These are phyloP conservation scores for Pelargonium cotyledonis DNA, from an alignment of 441 rosid species.

Conservation along the genomic window DNA sequence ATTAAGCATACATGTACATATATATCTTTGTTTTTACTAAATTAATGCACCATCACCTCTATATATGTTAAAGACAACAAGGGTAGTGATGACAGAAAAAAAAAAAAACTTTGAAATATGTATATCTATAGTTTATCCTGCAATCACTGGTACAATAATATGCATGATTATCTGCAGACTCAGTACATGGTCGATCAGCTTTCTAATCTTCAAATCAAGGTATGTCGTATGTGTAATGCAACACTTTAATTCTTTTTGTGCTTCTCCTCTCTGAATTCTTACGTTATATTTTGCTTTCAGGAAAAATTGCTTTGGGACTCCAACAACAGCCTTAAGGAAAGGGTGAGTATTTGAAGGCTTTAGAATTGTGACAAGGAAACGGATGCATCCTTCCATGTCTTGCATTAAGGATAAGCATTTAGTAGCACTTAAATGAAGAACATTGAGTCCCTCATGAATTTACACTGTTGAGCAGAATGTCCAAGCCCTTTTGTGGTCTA, in stretches of 20 bases:
- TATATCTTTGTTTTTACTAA: background rate
- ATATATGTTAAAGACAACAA: background rate
- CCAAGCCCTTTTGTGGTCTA: background rate
- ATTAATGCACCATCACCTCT: background rate
- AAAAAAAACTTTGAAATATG: background rate
- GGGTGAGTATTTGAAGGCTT: background rate
- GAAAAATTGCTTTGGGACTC: background rate
- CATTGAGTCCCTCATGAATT: too few species aligned
- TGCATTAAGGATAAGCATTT: too few species aligned
- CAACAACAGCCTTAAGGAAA: background rate
- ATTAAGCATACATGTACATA: background rate
- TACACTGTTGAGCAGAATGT: background rate
- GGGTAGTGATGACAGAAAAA: background rate
- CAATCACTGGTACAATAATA: background rate
- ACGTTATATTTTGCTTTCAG: background rate
- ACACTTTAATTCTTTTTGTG: background rate
- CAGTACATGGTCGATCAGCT: constrained; percentile 93
- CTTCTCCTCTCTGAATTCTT: background rate
- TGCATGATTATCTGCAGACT: constrained; percentile 40
- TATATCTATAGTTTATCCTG: background rate
- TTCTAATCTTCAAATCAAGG: constrained; percentile 75
- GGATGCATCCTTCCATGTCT: background rate
- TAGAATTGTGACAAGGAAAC: background rate
- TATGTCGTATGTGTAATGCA: constrained; percentile 27
- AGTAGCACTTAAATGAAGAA: too few species aligned